phyloP scores from a whole-genome alignment of 306 rosid species.

The Trifolium subterraneum region DNA sequence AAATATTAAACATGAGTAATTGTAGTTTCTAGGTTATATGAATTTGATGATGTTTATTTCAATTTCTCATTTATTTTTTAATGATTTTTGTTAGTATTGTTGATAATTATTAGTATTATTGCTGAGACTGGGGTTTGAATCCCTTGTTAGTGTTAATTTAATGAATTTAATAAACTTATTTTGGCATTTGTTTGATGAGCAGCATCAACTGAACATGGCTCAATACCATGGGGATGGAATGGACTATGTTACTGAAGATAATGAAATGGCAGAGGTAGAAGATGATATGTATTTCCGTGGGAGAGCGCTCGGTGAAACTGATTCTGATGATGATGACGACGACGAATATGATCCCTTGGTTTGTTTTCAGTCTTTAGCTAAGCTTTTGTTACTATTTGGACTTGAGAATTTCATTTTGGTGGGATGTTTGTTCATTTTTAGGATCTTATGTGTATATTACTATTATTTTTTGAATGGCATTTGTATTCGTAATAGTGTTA shows the following conservation, averaged over 20 bases:
- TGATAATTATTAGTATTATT: too few species aligned
- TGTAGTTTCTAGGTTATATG: neutral
- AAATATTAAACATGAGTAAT: neutral
- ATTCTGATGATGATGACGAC: constrained; percentile 44
- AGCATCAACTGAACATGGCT: constrained; percentile 42
- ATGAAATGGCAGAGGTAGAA: constrained; percentile 57
- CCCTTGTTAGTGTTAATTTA: neutral
- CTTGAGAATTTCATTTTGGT: constrained; percentile 8
- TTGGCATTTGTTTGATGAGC: neutral
- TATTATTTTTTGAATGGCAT: neutral
- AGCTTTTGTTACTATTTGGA: constrained; percentile 21
- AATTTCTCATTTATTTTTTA: neutral
- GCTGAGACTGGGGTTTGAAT: neutral
- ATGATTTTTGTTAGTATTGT: neutral
- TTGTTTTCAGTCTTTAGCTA: constrained; percentile 45
- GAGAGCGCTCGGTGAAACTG: constrained; percentile 54
- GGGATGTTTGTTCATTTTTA: constrained; percentile 23
- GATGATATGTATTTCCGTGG: constrained; percentile 53
- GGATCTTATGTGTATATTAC: neutral
- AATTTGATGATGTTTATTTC: neutral
- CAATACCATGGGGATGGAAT: constrained; percentile 45
- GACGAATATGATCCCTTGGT: constrained; percentile 56
- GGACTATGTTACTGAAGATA: constrained; percentile 51
- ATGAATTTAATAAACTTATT: constrained; percentile 12
- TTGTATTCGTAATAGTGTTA: neutral